These are phyloP conservation scores for Candida peoriensis DNA, from an alignment of 805 yeast species.

Conservation along the genomic window DNA sequence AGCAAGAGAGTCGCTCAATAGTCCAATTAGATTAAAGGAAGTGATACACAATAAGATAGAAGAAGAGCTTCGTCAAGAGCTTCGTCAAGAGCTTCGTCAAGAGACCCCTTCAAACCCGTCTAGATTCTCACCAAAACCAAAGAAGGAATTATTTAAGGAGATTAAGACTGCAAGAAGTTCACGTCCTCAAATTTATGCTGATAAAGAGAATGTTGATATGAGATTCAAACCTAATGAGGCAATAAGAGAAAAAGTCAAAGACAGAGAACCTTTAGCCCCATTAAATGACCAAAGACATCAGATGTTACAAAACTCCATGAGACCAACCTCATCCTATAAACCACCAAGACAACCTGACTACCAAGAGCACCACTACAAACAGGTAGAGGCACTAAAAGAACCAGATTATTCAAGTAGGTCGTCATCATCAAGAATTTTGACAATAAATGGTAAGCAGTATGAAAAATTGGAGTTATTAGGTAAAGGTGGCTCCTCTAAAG, in stretches of 20 bases:
- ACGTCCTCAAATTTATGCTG: slow-evolving; percentile 6
- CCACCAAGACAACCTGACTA: slow-evolving; percentile 6
- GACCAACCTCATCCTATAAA: slow-evolving; percentile 2
- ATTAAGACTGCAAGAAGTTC: slow-evolving; percentile 3
- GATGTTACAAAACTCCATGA: slow-evolving; percentile 4
- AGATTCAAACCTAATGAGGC: neutral
- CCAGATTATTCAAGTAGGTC: slow-evolving; percentile 16
- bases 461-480: slow-evolving; percentile 78
- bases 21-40: slow-evolving; percentile 21
- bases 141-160: slow-evolving; percentile 10
- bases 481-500: slow-evolving; percentile 90
- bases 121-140: slow-evolving; percentile 11
- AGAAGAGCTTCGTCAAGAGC: slow-evolving; percentile 23
- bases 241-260: slow-evolving; percentile 1
- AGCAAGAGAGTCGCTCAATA: slow-evolving; percentile 23
- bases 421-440: slow-evolving; percentile 23
- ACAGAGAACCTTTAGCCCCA: slow-evolving; percentile 18
- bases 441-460: slow-evolving; percentile 58
- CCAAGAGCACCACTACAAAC: slow-evolving; percentile 15
- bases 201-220: slow-evolving; percentile 12
- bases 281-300: slow-evolving; percentile 12
- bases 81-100: slow-evolving; percentile 23
- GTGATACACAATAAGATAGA: slow-evolving; percentile 18
- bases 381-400: slow-evolving; percentile 20
- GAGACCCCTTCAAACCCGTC: no score